Evolutionary conservation across 164 flowering plant species (phyloP).

Genomic region (Aristolochia fimbriata): DNA sequence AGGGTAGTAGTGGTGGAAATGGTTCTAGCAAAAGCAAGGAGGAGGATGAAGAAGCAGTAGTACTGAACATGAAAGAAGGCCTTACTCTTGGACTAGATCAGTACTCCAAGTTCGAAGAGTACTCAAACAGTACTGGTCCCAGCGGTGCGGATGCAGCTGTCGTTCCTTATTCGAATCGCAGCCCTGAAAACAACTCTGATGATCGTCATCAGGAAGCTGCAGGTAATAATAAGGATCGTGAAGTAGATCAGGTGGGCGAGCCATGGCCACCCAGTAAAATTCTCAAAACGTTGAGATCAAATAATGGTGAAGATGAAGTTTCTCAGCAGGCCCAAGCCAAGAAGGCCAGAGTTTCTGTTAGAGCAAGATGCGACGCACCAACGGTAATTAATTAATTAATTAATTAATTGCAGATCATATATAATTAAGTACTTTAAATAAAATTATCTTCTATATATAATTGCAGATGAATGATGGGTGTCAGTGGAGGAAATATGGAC

Average conservation of each 20-base stretch:
- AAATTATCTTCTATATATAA: too few relatives aligned
- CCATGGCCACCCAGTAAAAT: constrained; percentile 45
- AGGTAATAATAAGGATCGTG: too few relatives aligned
- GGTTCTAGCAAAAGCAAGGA: constrained; percentile 13
- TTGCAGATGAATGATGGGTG: constrained; percentile 96
- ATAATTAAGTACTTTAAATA: too few relatives aligned
- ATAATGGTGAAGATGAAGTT: constrained; percentile 36
- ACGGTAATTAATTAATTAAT: too few relatives aligned
- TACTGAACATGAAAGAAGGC: constrained; percentile 23
- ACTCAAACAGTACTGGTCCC: too few relatives aligned
- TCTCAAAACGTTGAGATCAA: constrained; percentile 29
- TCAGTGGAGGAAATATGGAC: constrained; percentile 98
- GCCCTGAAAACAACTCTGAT: constrained; percentile 32
- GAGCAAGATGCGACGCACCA: constrained; percentile 73
- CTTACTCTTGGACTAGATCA: constrained; percentile 38
- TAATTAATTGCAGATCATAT: too few relatives aligned
- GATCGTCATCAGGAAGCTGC: too few relatives aligned
- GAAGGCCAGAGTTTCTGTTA: constrained; percentile 82
- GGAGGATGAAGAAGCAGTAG: too few relatives aligned
- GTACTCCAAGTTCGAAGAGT: constrained; percentile 21
- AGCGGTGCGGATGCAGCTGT: too few relatives aligned
- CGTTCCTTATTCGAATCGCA: constrained; percentile 6
- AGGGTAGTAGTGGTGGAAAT: constrained; percentile 3
- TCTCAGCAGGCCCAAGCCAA: constrained; percentile 39
- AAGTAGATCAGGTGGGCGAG: constrained; percentile 22